Base-by-base conservation (phyloP, 306 rosid species). In the Rosa multiflora region DNA sequence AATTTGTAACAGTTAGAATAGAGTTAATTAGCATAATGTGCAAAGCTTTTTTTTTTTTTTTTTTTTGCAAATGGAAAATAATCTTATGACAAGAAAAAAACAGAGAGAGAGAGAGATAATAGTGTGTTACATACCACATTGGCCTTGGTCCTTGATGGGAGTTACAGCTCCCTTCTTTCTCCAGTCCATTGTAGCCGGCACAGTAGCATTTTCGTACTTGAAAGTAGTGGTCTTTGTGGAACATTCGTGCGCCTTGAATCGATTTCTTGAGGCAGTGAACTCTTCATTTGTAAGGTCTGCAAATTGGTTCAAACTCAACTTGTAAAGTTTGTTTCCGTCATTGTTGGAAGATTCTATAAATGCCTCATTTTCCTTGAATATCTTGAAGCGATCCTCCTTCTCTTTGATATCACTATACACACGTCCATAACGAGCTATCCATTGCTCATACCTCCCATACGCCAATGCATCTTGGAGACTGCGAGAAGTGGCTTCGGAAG, bases 201-300 rank as follows among this genome's bases (percentile, higher is more conserved):
- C 13, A 6, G 74, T 52, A n/a, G 70, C 82, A 32, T 80, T 80
- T 62, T 70, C 83, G 11, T 88, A 83, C 52, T 68, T 88, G 61
- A 88, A 88, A 48, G 68, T 62, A 29, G 68, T 62, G 42, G 68
- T 29, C 68, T 62, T 62, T 5, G 68, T 62, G 68, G 68, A 86
- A 71, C 85, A 78, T 82, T 78, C 74, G 35, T 84, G 86, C 2
- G 83, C 88, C 77, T 84, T 84, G 85, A 86, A 88, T 49, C 79
- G 70, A 7, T 86, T 86, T 73, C 92, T 86, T 0, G 80, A n/a
- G 46, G 68, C 68, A 4, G 40, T 62, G 10, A 62, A 62, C 40
- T 62, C 68, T 6, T 62, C 42, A 62, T 62, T 62, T 29, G 68
- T 62, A 62, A 62, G 68, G 68, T 62, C 68, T 29, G 68, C 68